Evolutionary conservation across 1,284 basidiomycete species (phyloP).

Genomic region (Microbotryomycetes sp.): DNA sequence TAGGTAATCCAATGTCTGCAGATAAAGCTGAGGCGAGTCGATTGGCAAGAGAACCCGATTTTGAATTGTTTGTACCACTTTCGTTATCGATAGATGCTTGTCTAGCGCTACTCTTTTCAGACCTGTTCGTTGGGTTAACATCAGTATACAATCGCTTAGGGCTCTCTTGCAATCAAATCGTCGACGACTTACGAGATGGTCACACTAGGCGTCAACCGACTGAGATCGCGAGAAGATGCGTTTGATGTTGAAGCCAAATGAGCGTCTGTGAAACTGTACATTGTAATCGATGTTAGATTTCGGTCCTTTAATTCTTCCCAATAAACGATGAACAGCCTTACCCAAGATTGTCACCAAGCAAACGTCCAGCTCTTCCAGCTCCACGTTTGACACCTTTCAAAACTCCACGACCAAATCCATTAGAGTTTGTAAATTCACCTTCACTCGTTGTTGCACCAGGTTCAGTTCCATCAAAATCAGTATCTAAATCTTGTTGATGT

Average conservation of each 20-base stretch:
- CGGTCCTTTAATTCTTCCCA: too few species aligned
- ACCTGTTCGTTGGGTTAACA: background rate
- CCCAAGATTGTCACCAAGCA: constrained; percentile 3
- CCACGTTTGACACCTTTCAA: constrained; percentile 7
- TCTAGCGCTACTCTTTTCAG: background rate
- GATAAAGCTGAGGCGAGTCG: constrained; percentile 1
- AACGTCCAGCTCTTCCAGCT: constrained; percentile 8
- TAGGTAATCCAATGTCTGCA: background rate
- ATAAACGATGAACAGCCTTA: background rate
- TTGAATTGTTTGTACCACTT: background rate
- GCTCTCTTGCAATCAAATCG: background rate
- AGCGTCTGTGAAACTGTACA: background rate
- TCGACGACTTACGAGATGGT: constrained; percentile 2
- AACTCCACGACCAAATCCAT: background rate
- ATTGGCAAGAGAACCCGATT: background rate
- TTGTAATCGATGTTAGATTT: too few species aligned
- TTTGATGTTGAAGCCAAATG: background rate
- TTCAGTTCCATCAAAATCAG: background rate
- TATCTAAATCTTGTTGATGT: background rate
- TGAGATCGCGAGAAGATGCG: background rate
- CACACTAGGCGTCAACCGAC: background rate
- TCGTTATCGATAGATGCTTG: background rate
- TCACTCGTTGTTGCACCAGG: background rate
- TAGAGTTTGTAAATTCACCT: background rate
- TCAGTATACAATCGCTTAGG: background rate